A percentile compares a stretch with the other conserved stretches of the same genome.
Evolutionary conservation across 805 yeast genomes (phyloP).

Genomic region (Wickerhamiella allomyrinae): DNA sequence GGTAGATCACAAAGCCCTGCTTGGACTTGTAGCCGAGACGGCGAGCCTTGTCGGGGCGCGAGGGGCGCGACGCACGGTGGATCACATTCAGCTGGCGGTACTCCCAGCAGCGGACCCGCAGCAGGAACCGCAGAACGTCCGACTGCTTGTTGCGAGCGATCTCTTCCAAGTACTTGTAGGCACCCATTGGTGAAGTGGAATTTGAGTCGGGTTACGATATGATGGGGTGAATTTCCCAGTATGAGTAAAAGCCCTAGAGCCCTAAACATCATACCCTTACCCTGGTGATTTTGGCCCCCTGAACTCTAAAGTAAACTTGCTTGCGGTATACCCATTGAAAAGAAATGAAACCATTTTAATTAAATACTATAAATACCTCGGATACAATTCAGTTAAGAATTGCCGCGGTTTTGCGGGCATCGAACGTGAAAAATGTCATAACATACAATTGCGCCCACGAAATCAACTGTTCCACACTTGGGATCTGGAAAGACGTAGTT

Average conservation of each 20-base stretch:
- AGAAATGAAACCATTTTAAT: too few relatives aligned
- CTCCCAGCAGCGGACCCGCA: constrained; percentile 99
- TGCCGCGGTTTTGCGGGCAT: constrained; percentile 11
- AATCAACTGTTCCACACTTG: background rate
- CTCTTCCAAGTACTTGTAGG: constrained; percentile 99
- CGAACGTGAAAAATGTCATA: constrained; percentile 14
- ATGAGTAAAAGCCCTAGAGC: background rate
- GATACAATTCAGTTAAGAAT: too few relatives aligned
- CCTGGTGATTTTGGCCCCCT: too few relatives aligned
- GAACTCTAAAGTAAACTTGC: too few relatives aligned
- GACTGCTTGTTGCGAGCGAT: constrained; percentile 99
- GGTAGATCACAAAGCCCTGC: constrained; percentile 98
- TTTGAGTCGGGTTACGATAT: background rate
- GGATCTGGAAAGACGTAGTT: background rate
- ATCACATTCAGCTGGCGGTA: constrained; percentile 98
- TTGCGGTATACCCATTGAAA: too few relatives aligned
- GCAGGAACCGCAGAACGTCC: constrained; percentile 96
- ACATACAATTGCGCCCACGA: constrained; percentile 11
- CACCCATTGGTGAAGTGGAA: constrained; percentile 52
- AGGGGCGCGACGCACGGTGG: constrained; percentile 98
- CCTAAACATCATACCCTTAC: background rate
- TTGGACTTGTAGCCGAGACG: constrained; percentile 99
- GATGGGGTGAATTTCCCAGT: too few relatives aligned
- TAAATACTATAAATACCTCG: too few relatives aligned
- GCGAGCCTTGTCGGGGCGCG: constrained; percentile 99